Evolutionary conservation across 73 alveolate genomes (phyloP), one percentile per base, ranked within the genome.

Genomic region (Paramecium octaurelia): DNA sequence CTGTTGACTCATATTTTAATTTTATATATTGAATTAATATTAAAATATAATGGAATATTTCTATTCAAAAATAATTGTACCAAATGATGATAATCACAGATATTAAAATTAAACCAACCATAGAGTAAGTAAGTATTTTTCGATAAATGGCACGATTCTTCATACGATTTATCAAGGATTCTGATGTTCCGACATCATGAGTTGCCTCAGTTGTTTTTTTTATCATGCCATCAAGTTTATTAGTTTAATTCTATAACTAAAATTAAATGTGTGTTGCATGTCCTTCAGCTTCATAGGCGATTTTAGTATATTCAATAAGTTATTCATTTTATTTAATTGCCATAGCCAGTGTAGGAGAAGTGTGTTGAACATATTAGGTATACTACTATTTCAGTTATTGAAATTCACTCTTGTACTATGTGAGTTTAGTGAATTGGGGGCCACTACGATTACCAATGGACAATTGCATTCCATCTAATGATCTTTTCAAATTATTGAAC

Each of bases 221-320:
- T n/a, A 48, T 24, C 46, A 80, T 80, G 8, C 57, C 36, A 21
- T 80, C 91, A 8, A 80, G 20, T 80, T 80, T 80, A n/a, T 80
- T 8, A 36, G 77, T 44, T 29, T 80, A 23, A 35, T 80, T 42
- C 48, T 35, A 12, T 48, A 80, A 80, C 44, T 80, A 58, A 23
- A 80, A 24, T 80, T 80, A 80, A 12, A 46, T 80, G 12, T 80
- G 35, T 14, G 34, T 46, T 18, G 91, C 91, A 44, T 42, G 14
- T 80, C 91, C 91, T 46, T 80, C 91, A 16, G 91, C 91, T 24
- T 80, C 91, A 80, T 80, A 80, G 20, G 91, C 91, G 8, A 24
- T 23, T 42, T 46, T 40, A 43, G 75, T 80, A 48, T 80, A 80
- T 44, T 80, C 91, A 18, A 80, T 42, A 14, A 80, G 57, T 42